A percentile compares a stretch with the other conserved stretches of the same genome.
These are phyloP conservation scores for Blastosporella zonata DNA, from an alignment of 1,284 basidiomycete genomes.

Conservation along the genomic window DNA sequence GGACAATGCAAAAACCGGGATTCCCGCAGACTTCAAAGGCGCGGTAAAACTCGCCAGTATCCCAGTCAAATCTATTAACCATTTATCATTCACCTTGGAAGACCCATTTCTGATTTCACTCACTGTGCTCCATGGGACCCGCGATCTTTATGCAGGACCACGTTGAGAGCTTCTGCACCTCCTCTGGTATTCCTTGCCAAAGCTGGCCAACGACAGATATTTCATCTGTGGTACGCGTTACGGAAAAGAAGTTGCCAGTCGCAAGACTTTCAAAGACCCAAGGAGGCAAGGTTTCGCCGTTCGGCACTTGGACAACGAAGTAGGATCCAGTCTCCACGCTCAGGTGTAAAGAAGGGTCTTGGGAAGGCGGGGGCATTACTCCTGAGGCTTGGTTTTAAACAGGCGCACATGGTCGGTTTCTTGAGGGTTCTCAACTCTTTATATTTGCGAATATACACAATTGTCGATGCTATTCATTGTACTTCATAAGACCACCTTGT, in stretches of 20 bases:
- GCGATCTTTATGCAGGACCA: slow-evolving; percentile 63
- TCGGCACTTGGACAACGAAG: slow-evolving; percentile 53
- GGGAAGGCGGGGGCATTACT: slow-evolving; percentile 51
- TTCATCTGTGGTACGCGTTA: slow-evolving; percentile 60
- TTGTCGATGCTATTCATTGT: not conserved
- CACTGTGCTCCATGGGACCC: slow-evolving; percentile 68
- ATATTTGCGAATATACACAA: too few relatives aligned
- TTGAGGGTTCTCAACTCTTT: too few relatives aligned
- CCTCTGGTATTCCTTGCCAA: slow-evolving; percentile 32
- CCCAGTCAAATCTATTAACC: slow-evolving; percentile 49
- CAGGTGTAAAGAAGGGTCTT: slow-evolving; percentile 47
- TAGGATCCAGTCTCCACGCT: slow-evolving; percentile 52
- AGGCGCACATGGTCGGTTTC: too few relatives aligned
- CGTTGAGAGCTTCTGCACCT: slow-evolving; percentile 34
- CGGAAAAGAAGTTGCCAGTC: slow-evolving; percentile 44
- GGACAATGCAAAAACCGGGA: slow-evolving; percentile 63
- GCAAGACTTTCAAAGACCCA: slow-evolving; percentile 27
- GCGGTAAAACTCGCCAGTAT: slow-evolving; percentile 54
- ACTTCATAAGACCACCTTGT: too few relatives aligned
- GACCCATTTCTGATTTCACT: slow-evolving; percentile 15
- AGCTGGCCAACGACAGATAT: slow-evolving; percentile 55
- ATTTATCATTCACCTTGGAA: not conserved
- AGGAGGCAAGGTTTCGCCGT: slow-evolving; percentile 29
- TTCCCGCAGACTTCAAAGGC: slow-evolving; percentile 51
- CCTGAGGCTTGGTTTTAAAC: too few relatives aligned